A percentile compares a stretch with the other conserved stretches of the same genome.
Evolutionary conservation across 1,139 yeast species (phyloP).

Genomic region (Blastobotrys niveus): DNA sequence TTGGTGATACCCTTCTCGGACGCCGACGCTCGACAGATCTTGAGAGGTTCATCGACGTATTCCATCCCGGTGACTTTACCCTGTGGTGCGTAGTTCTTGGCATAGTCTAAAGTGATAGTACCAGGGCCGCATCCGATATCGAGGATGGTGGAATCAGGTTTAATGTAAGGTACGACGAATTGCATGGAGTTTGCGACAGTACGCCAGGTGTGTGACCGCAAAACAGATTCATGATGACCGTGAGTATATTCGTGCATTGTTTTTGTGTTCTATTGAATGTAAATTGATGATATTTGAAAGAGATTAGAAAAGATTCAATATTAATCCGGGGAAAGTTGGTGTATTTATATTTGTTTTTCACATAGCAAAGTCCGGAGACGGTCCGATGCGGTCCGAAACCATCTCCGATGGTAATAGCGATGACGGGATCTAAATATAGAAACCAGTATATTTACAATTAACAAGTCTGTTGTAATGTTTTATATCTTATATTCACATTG

Average conservation of each 20-base stretch:
- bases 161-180: slow-evolving; percentile 33
- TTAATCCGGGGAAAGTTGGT: no score
- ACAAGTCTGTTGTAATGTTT: no score
- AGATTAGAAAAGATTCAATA: not conserved
- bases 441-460: no score
- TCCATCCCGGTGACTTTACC: slow-evolving; percentile 39
- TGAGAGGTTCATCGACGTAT: slow-evolving; percentile 34
- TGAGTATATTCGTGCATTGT: slow-evolving; percentile 21
- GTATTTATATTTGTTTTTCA: not conserved
- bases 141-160: slow-evolving; percentile 32
- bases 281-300: not conserved
- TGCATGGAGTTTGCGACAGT: slow-evolving; percentile 34
- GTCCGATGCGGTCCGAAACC: no score
- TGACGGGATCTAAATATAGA: no score
- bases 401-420: no score
- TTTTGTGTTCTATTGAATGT: not conserved
- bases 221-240: slow-evolving; percentile 27
- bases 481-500: slow-evolving; percentile 1
- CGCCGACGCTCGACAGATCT: slow-evolving; percentile 27
- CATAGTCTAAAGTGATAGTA: slow-evolving; percentile 38
- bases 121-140: slow-evolving; percentile 46
- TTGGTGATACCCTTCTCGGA: slow-evolving; percentile 22
- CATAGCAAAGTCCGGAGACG: not conserved
- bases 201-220: slow-evolving; percentile 37
- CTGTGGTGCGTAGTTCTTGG: slow-evolving; percentile 30